Conservation (phyloP, 2,329 filamentous ascomycete genomes). For the Colletotrichum sp. region DNA sequence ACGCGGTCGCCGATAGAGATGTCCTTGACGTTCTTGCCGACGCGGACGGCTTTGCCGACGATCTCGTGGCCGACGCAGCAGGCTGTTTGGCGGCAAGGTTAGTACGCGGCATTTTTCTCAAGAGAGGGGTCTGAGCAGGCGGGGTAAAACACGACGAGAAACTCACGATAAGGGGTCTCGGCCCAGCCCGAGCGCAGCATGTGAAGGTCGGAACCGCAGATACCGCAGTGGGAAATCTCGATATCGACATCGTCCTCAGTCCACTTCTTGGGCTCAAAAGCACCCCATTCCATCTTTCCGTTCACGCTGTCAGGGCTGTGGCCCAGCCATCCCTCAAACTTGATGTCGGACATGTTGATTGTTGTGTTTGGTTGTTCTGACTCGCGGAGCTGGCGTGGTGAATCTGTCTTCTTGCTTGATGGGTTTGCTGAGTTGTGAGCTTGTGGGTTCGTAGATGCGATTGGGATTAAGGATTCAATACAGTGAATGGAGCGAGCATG, state of each 20-base stretch:
- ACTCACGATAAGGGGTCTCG: slow-evolving; percentile 42
- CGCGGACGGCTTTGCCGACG: slow-evolving; percentile 60
- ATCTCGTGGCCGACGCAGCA: slow-evolving; percentile 70
- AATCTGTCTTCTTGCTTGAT: neutral
- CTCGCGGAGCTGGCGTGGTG: neutral
- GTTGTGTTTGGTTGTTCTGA: neutral
- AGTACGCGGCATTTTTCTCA: neutral
- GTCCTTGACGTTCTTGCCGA: slow-evolving; percentile 50
- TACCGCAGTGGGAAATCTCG: slow-evolving; percentile 67
- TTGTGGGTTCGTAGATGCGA: neutral
- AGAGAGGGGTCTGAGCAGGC: neutral
- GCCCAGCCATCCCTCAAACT: slow-evolving; percentile 59
- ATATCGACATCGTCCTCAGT: slow-evolving; percentile 71
- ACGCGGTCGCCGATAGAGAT: slow-evolving; percentile 69
- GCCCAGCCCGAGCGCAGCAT: slow-evolving; percentile 60
- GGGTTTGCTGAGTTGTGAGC: neutral
- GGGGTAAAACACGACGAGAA: neutral
- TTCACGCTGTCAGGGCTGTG: slow-evolving; percentile 42
- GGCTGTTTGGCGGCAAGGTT: slow-evolving; percentile 27
- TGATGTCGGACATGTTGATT: slow-evolving; percentile 39
- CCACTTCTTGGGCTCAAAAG: slow-evolving; percentile 69
- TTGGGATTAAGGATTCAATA: too few relatives aligned
- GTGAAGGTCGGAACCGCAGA: slow-evolving; percentile 69
- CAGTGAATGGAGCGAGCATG: neutral
- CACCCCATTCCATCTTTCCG: slow-evolving; percentile 59